Conservation (phyloP, 2,329 filamentous ascomycete genomes). For the Stylonectria norvegica region DNA sequence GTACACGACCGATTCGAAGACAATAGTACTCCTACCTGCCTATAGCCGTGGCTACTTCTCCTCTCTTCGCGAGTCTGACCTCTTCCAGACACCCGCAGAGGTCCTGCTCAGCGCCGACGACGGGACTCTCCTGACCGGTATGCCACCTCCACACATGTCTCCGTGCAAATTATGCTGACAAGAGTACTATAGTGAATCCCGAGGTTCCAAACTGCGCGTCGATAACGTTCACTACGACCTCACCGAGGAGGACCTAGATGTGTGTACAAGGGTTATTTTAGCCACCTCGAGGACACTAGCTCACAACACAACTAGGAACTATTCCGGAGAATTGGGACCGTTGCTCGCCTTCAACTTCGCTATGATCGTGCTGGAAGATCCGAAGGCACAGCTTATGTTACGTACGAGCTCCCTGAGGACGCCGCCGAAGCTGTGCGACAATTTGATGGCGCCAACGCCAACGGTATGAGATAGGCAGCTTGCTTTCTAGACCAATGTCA, state of each 20-base stretch:
- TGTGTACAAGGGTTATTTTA: constrained; percentile 43
- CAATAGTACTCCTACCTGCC: constrained; percentile 56
- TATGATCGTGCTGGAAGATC: constrained; percentile 90
- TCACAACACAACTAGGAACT: constrained; percentile 59
- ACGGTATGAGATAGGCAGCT: constrained; percentile 49
- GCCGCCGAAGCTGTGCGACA: constrained; percentile 72
- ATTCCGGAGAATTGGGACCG: constrained; percentile 72
- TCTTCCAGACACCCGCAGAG: constrained; percentile 37
- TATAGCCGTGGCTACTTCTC: too few relatives aligned
- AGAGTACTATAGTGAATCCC: constrained; percentile 41
- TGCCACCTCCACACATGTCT: background rate
- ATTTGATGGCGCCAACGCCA: constrained; percentile 87
- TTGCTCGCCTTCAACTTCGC: constrained; percentile 64
- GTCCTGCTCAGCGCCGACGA: constrained; percentile 40
- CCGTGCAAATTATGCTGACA: constrained; percentile 13
- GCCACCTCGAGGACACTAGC: constrained; percentile 5
- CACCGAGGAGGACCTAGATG: constrained; percentile 77
- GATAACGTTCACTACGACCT: constrained; percentile 93
- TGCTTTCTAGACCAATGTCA: background rate
- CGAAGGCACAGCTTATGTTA: constrained; percentile 79
- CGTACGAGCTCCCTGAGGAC: constrained; percentile 68
- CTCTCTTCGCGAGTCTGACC: constrained; percentile 20
- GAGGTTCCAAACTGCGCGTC: constrained; percentile 71
- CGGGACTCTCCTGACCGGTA: constrained; percentile 43
- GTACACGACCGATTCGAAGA: constrained; percentile 89